A percentile compares a stretch with the other conserved stretches of the same genome.
Conservation (phyloP, 2,329 filamentous ascomycete species). For the Phoma sp. region DNA sequence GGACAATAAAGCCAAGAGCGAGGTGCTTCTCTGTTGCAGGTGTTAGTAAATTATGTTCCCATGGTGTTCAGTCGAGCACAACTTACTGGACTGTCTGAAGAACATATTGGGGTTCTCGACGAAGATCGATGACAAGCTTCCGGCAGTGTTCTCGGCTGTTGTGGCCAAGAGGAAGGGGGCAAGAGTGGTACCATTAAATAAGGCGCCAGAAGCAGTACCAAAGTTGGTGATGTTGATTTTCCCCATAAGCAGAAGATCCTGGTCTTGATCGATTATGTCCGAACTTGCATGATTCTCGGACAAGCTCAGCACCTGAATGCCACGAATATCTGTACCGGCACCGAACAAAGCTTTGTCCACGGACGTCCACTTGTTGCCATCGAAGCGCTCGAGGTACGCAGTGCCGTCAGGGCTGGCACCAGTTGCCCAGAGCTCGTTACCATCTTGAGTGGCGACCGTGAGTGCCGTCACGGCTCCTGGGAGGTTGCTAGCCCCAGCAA, state of each 20-base stretch:
- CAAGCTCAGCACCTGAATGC: conserved; percentile 81
- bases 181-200: conserved; percentile 84
- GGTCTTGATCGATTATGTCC: conserved; percentile 68
- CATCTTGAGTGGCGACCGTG: conserved; percentile 69
- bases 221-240: conserved; percentile 77
- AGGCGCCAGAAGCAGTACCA: conserved; percentile 81
- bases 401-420: conserved; percentile 74
- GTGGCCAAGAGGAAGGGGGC: conserved; percentile 82
- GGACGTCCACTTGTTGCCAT: conserved; percentile 74
- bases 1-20: conserved; percentile 77
- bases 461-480: conserved; percentile 83
- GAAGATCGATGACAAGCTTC: conserved; percentile 83
- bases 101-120: conserved; percentile 78
- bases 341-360: conserved; percentile 66
- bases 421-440: conserved; percentile 75
- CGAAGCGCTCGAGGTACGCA: conserved; percentile 82
- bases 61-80: background rate
- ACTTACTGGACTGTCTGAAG: conserved; percentile 71
- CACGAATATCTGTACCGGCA: conserved; percentile 72
- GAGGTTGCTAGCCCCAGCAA: conserved; percentile 68
- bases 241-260: conserved; percentile 85
- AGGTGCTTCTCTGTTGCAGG: conserved; percentile 61
- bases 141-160: conserved; percentile 66
- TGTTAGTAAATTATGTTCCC: background rate
- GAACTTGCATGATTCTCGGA: conserved; percentile 71